Conservation (phyloP, 805 yeast genomes). For the Vanderwaltozyma polyspora region DNA sequence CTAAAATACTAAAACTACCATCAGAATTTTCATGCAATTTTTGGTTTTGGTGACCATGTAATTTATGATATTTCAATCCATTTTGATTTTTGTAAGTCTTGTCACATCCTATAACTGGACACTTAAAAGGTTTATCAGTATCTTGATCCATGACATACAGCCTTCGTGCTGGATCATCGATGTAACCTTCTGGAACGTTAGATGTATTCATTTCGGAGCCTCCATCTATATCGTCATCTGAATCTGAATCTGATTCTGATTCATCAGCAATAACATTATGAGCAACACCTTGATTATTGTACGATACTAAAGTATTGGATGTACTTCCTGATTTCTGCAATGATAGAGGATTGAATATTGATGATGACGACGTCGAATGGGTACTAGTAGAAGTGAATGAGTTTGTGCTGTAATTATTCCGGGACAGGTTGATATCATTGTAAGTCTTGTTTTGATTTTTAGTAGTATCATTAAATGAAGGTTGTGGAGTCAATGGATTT, state of each 20-base stretch:
- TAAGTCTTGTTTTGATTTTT: no score
- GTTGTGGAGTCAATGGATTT: constrained; percentile 10
- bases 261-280: neutral
- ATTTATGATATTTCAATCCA: constrained; percentile 88
- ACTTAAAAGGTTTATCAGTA: constrained; percentile 88
- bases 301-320: neutral
- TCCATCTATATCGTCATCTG: constrained; percentile 22
- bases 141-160: constrained; percentile 84
- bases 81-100: constrained; percentile 96
- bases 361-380: no score
- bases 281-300: neutral
- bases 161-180: constrained; percentile 94
- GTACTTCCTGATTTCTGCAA: no score
- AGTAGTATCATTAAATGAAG: constrained; percentile 3
- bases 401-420: no score
- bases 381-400: no score
- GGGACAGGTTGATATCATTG: no score
- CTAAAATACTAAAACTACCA: constrained; percentile 85
- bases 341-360: no score
- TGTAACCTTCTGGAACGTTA: constrained; percentile 32
- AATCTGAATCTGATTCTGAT: neutral
- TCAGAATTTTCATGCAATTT: constrained; percentile 82
- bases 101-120: constrained; percentile 97
- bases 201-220: constrained; percentile 41
- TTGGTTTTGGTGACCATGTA: constrained; percentile 96